Conservation (phyloP, 768 basidiomycete species). For the Hericium rajendrae region DNA sequence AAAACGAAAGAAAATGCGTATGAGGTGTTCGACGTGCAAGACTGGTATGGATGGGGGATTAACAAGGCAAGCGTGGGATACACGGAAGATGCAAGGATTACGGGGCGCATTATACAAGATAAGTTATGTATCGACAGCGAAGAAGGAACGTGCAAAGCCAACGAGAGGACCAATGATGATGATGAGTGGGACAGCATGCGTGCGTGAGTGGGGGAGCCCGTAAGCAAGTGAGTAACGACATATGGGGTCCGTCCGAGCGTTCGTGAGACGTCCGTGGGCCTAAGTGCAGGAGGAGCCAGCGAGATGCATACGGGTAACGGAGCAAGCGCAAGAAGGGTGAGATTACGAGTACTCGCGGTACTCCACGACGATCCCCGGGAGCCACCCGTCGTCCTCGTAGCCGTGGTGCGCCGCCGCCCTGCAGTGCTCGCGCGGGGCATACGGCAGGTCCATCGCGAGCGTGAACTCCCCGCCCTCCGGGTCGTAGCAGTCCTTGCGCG, state of each 20-base stretch:
- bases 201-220: not conserved
- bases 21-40: too few relatives aligned
- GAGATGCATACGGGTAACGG: not conserved
- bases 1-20: too few relatives aligned
- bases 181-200: not conserved
- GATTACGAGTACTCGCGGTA: not conserved
- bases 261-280: not conserved
- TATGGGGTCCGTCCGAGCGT: too few relatives aligned
- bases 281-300: not conserved
- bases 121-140: not conserved
- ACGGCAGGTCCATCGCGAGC: conserved; percentile 17
- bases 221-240: not conserved
- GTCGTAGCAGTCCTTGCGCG: conserved; percentile 6
- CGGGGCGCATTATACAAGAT: not conserved
- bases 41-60: too few relatives aligned
- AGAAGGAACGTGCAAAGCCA: not conserved
- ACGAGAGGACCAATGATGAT: not conserved
- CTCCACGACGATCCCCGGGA: conserved; percentile 11
- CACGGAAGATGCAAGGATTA: not conserved
- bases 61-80: not conserved
- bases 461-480: conserved; percentile 14
- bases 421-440: not conserved
- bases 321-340: too few relatives aligned
- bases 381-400: conserved; percentile 12
- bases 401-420: not conserved